Base-by-base conservation (phyloP, 306 rosid genomes). In the Cicer pinnatifidum region DNA sequence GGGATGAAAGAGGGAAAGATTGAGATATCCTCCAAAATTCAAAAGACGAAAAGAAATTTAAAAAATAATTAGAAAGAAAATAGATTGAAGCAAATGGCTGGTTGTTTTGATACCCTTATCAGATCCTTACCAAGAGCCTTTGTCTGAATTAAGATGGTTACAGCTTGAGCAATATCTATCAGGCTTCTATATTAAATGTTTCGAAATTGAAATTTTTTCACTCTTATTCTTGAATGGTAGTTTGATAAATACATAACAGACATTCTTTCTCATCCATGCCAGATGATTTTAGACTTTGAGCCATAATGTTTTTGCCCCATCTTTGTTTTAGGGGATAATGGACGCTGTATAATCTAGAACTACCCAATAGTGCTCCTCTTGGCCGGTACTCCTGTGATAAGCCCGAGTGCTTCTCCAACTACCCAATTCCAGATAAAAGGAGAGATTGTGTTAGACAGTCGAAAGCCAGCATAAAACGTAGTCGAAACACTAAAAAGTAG, bases 21-120 rank as follows among this genome's bases (percentile, higher is more conserved):
- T 45, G n/a, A 11, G 68, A 58, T 46, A 67, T 35, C 43, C 39
- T 67, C 43, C 43, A 57, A 17, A 67, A 68, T 43, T 46, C 5
- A 11, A 58, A 60, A 47, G 15, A 1, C 6, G 35, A 48, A 43
- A 53, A 19, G 44, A 47, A 48, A 43, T 20, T 40, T 10, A 2
- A 10, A 38, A 23, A 60, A 69, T 15, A 2, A 10, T 41, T 28
- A 17, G 11, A 56, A 28, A 60, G 5, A 7, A 58, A 11, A 35
- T 33, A 59, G 65, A 10, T 13, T 44, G 11, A 44, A 44, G 12
- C 4, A 11, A 12, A 43, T 59, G 65, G 11, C 43, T 10, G 16
- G 19, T 59, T 59, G 16, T 59, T 44, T 59, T 59, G 63, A 57
- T 23, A 11, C 65, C 43, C 43, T 28, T 11, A 59, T 28, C 43